phyloP scores from a whole-genome alignment of 2,329 filamentous ascomycete species.

The Hypoxylon sp. region DNA sequence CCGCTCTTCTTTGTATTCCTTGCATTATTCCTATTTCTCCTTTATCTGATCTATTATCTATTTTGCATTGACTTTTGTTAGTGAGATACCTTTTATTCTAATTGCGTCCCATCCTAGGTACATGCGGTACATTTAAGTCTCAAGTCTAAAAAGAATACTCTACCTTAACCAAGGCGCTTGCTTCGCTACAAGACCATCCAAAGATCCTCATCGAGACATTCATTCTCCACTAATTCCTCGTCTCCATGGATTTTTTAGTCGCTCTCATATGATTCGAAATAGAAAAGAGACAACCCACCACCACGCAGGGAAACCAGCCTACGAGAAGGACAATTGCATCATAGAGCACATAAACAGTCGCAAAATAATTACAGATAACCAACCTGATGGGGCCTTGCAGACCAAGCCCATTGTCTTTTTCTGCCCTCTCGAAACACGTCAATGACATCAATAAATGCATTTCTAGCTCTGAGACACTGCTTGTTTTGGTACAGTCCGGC shows the following conservation, averaged over 20 bases:
- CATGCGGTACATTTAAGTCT: not conserved
- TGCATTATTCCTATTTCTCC: not conserved
- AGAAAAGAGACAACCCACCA: not conserved
- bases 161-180: not conserved
- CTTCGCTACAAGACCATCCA: not conserved
- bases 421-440: constrained; percentile 20
- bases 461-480: constrained; percentile 35
- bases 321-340: constrained; percentile 12
- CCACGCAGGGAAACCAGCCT: not conserved
- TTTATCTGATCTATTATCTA: not conserved
- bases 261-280: not conserved
- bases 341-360: constrained; percentile 1
- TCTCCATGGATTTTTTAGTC: not conserved
- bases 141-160: not conserved
- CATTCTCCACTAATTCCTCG: not conserved
- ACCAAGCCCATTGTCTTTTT: not conserved
- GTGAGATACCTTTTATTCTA: not conserved
- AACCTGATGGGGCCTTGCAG: not conserved
- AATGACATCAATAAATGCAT: constrained; percentile 19
- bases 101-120: not conserved
- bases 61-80: not conserved
- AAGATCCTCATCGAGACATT: not conserved
- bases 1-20: constrained; percentile 5
- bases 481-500: constrained; percentile 34
- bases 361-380: not conserved